Conservation (phyloP, 768 basidiomycete genomes). For the Mrakia gelida region DNA sequence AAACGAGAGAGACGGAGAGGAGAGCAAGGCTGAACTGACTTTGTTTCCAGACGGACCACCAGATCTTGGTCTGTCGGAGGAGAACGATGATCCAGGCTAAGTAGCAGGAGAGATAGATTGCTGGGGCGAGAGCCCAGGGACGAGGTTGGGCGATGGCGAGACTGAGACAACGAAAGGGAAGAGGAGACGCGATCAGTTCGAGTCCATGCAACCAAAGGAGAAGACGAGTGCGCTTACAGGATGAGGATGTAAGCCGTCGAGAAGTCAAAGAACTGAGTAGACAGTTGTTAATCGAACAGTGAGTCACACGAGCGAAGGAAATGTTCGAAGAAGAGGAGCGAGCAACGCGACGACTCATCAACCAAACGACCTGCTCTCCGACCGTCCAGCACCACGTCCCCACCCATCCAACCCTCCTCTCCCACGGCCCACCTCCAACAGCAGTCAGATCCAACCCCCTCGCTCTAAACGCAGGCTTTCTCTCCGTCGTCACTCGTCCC, state of each 20-base stretch:
- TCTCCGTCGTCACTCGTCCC: background rate
- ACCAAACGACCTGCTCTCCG: background rate
- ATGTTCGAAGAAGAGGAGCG: no score
- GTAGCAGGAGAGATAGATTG: background rate
- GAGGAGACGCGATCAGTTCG: background rate
- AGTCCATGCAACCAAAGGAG: no score
- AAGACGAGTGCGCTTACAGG: background rate
- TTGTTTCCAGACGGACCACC: slow-evolving; percentile 2
- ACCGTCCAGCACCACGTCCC: background rate
- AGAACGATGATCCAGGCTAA: background rate
- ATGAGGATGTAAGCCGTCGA: background rate
- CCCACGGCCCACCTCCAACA: background rate
- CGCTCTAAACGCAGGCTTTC: background rate
- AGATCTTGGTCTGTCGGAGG: background rate
- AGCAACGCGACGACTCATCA: background rate
- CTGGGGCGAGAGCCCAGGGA: slow-evolving; percentile 5
- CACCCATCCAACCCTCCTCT: background rate
- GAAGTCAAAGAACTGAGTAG: background rate
- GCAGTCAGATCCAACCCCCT: background rate
- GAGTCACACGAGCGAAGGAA: no score
- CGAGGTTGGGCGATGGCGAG: slow-evolving; percentile 6
- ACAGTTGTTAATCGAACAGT: no score
- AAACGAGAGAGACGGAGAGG: background rate
- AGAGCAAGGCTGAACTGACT: background rate
- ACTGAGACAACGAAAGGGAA: background rate